Evolutionary conservation across 148 eudicot species (phyloP).

Genomic region (Rhododendron mucronatum): DNA sequence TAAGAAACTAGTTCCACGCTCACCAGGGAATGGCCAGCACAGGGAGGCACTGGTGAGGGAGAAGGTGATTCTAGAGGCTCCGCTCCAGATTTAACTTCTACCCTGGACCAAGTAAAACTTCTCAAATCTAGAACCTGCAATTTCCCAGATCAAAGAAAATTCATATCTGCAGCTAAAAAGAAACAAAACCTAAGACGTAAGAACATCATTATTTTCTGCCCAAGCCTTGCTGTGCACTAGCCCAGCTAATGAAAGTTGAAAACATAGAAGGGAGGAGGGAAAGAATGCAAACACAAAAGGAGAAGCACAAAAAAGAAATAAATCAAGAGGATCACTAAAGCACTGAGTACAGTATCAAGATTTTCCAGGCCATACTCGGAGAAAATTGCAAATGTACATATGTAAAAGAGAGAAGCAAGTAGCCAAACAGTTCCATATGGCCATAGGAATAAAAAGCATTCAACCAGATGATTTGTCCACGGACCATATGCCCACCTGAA

Average conservation of each 20-base stretch:
- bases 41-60: slow-evolving; percentile 47
- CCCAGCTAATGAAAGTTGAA: not conserved
- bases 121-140: slow-evolving; percentile 82
- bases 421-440: not conserved
- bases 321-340: not conserved
- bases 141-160: slow-evolving; percentile 15
- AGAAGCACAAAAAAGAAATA: not conserved
- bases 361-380: not conserved
- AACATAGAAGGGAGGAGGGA: not conserved
- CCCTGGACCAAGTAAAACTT: slow-evolving; percentile 91
- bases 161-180: slow-evolving; percentile 5
- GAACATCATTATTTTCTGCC: not conserved
- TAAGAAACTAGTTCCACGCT: slow-evolving; percentile 29
- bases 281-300: not conserved
- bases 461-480: not conserved
- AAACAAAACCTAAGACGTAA: not conserved
- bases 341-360: not conserved
- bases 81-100: slow-evolving; percentile 55
- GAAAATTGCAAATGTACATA: not conserved
- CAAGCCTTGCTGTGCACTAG: not conserved
- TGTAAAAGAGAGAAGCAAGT: not conserved
- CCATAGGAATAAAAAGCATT: not conserved
- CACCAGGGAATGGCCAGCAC: slow-evolving; percentile 95
- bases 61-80: slow-evolving; percentile 46
- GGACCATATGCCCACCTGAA: not conserved